phyloP scores from a whole-genome alignment of 257 asterid genomes.

The Linderniella brevidens region DNA sequence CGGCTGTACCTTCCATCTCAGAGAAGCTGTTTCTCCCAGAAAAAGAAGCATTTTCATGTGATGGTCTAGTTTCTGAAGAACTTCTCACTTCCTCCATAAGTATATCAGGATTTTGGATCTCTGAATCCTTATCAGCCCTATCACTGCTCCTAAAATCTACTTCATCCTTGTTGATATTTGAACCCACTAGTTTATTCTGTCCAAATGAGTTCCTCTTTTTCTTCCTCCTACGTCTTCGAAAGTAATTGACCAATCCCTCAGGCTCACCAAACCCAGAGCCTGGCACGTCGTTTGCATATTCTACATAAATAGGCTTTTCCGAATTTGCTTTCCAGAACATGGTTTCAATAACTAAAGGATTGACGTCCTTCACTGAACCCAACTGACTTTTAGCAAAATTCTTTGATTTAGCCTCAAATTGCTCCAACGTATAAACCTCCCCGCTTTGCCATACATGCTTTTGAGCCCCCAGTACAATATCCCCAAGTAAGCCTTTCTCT shows the following conservation, averaged over 20 bases:
- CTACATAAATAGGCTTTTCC: slow-evolving; percentile 77
- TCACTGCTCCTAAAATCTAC: slow-evolving; percentile 21
- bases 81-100: slow-evolving; percentile 19
- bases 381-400: slow-evolving; percentile 54
- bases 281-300: slow-evolving; percentile 97
- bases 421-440: slow-evolving; percentile 75
- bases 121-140: slow-evolving; percentile 23
- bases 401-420: slow-evolving; percentile 83
- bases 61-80: slow-evolving; percentile 18
- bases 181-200: slow-evolving; percentile 27
- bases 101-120: slow-evolving; percentile 15
- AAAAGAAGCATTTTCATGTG: slow-evolving; percentile 14
- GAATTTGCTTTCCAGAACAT: slow-evolving; percentile 86
- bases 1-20: slow-evolving; percentile 77
- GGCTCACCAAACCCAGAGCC: slow-evolving; percentile 91
- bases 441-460: slow-evolving; percentile 99
- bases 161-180: slow-evolving; percentile 22
- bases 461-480: slow-evolving; percentile 23
- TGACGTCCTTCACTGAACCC: slow-evolving; percentile 58
- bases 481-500: slow-evolving; percentile 26
- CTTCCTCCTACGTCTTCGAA: slow-evolving; percentile 39
- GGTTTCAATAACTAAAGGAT: slow-evolving; percentile 59
- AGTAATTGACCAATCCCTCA: slow-evolving; percentile 44
- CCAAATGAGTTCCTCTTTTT: slow-evolving; percentile 60
- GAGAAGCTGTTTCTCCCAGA: slow-evolving; percentile 21